Evolutionary conservation across 2,329 filamentous ascomycete genomes (phyloP).

Genomic region (Trichoderma asperellum): DNA sequence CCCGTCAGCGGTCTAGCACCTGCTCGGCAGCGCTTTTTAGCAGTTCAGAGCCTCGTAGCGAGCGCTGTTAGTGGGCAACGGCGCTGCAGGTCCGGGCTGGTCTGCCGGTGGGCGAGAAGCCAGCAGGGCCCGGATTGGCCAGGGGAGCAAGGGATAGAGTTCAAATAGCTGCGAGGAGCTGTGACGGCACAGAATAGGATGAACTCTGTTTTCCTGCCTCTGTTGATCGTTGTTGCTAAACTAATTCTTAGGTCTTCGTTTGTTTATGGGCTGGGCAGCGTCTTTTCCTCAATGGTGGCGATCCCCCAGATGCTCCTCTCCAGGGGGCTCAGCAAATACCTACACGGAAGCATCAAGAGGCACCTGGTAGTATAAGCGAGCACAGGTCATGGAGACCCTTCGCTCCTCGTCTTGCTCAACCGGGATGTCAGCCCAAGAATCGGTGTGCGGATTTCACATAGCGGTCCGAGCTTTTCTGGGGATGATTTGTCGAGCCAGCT

Average conservation of each 20-base stretch:
- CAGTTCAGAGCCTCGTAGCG: background rate
- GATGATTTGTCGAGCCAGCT: background rate
- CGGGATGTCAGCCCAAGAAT: constrained; percentile 14
- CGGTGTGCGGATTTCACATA: background rate
- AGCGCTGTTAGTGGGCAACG: background rate
- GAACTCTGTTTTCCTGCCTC: background rate
- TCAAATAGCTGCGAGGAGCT: constrained; percentile 5
- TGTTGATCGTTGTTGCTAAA: background rate
- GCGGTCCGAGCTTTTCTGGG: constrained; percentile 22
- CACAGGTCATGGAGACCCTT: background rate
- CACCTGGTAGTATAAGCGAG: background rate
- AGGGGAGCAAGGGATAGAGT: constrained; percentile 9
- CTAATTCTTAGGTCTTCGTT: background rate
- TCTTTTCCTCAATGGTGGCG: background rate
- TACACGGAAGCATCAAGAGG: background rate
- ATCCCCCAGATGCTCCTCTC: constrained; percentile 13
- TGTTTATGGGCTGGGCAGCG: background rate
- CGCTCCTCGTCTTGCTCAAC: background rate
- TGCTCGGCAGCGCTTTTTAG: background rate
- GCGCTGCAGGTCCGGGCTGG: constrained; percentile 1
- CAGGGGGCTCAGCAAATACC: background rate
- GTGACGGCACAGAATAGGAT: background rate
- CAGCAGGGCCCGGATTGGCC: constrained; percentile 2
- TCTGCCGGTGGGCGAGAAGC: background rate
- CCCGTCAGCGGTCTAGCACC: background rate